phyloP scores from a whole-genome alignment of 1,284 basidiomycete species.

The Malassezia slooffiae region DNA sequence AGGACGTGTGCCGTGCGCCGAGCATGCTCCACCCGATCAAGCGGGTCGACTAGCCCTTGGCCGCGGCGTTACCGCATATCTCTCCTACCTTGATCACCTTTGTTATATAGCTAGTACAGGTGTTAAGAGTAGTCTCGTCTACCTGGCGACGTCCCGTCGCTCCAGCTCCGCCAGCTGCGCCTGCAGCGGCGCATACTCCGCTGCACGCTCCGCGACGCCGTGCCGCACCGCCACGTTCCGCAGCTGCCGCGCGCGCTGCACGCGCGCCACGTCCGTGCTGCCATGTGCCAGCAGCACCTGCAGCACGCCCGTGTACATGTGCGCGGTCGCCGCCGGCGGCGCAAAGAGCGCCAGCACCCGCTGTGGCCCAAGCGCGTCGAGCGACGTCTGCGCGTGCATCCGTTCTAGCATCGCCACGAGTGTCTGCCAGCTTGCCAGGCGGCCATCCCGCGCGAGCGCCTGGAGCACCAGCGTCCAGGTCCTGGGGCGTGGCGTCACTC shows the following conservation, averaged over 20 bases:
- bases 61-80: neutral
- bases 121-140: neutral
- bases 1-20: constrained; percentile 42
- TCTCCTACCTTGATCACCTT: neutral
- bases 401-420: neutral
- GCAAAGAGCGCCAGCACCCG: neutral
- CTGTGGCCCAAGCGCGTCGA: neutral
- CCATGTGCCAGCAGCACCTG: constrained; percentile 6
- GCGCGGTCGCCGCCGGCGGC: constrained; percentile 2
- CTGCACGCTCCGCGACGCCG: neutral
- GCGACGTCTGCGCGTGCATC: neutral
- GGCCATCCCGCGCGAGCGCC: constrained; percentile 10
- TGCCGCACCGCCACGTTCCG: no score
- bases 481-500: constrained; percentile 1
- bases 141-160: no score
- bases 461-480: constrained; percentile 14
- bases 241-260: constrained; percentile 2
- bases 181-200: constrained; percentile 1
- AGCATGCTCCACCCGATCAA: constrained; percentile 45
- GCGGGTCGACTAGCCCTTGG: constrained; percentile 19
- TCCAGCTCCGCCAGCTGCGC: neutral
- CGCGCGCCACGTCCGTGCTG: neutral
- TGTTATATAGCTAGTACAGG: neutral
- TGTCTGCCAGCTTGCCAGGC: constrained; percentile 4
- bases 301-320: constrained; percentile 8